Evolutionary conservation across 2,329 filamentous ascomycete species (phyloP).

Genomic region (Scopulariopsis brevicaulis): DNA sequence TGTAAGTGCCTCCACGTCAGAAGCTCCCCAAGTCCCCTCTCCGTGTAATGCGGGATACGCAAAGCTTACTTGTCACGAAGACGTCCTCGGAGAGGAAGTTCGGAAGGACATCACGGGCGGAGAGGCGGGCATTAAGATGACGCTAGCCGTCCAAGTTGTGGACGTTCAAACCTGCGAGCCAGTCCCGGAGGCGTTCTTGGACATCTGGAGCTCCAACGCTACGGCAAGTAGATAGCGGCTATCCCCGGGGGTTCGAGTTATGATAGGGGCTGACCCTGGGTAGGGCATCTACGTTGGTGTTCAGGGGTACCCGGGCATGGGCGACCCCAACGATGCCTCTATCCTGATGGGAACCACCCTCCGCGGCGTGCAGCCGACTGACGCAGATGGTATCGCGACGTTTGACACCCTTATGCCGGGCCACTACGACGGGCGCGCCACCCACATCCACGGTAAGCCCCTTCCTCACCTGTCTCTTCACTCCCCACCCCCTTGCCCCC

Average conservation of each 20-base stretch:
- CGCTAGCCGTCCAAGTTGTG: constrained; percentile 22
- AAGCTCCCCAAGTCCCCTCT: neutral
- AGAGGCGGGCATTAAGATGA: constrained; percentile 28
- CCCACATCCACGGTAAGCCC: constrained; percentile 32
- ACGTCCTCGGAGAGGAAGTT: constrained; percentile 10
- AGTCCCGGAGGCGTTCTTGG: constrained; percentile 8
- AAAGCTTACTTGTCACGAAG: neutral
- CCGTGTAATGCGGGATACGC: no score
- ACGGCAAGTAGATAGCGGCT: constrained; percentile 14
- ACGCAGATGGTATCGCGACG: constrained; percentile 26
- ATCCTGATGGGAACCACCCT: constrained; percentile 21
- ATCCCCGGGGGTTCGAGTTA: neutral
- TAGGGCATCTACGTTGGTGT: constrained; percentile 24
- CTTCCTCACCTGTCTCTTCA: constrained; percentile 23
- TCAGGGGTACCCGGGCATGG: constrained; percentile 15
- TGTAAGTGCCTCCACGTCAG: constrained; percentile 12
- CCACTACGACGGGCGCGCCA: constrained; percentile 30
- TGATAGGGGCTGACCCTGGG: neutral
- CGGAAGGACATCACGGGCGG: constrained; percentile 14
- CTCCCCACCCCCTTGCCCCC: neutral
- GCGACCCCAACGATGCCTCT: constrained; percentile 26
- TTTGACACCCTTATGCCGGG: constrained; percentile 31
- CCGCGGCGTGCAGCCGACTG: constrained; percentile 25
- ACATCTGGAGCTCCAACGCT: constrained; percentile 19
- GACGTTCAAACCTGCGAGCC: constrained; percentile 9